These are phyloP conservation scores for Somion occarium DNA, from an alignment of 1,284 basidiomycete species.

Conservation along the genomic window DNA sequence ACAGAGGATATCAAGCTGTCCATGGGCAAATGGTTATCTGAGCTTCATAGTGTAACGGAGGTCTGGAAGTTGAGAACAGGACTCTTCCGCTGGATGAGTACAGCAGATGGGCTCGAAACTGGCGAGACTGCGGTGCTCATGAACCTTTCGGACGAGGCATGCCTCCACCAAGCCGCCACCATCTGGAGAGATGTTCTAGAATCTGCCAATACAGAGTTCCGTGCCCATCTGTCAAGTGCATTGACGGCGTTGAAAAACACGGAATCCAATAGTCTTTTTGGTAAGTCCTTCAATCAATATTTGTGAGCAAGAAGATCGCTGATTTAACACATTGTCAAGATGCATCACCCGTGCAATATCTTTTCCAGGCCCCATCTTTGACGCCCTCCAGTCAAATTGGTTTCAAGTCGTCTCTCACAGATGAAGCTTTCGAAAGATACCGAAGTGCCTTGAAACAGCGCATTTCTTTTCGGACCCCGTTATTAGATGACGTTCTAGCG, in stretches of 20 bases:
- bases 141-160: constrained; percentile 45
- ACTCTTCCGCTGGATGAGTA: constrained; percentile 41
- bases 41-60: constrained; percentile 51
- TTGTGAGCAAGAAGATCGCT: not conserved
- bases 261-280: constrained; percentile 22
- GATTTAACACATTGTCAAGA: constrained; percentile 34
- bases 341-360: constrained; percentile 41
- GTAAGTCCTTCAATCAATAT: constrained; percentile 20
- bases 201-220: constrained; percentile 42
- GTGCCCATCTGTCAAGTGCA: constrained; percentile 33
- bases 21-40: constrained; percentile 51
- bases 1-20: constrained; percentile 39
- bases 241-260: constrained; percentile 26
- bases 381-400: constrained; percentile 39
- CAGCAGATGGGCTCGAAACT: constrained; percentile 35
- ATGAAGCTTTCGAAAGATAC: constrained; percentile 53
- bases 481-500: constrained; percentile 52
- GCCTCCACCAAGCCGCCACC: constrained; percentile 42
- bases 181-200: constrained; percentile 52
- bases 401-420: constrained; percentile 32
- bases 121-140: constrained; percentile 39
- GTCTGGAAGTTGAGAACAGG: constrained; percentile 62
- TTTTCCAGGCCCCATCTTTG: constrained; percentile 50
- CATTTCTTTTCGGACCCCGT: constrained; percentile 52
- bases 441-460: constrained; percentile 50